Percentiles rank a stretch among this genome's conserved stretches.
phyloP scores from a whole-genome alignment of 257 asterid species.

The Phtheirospermum japonicum region DNA sequence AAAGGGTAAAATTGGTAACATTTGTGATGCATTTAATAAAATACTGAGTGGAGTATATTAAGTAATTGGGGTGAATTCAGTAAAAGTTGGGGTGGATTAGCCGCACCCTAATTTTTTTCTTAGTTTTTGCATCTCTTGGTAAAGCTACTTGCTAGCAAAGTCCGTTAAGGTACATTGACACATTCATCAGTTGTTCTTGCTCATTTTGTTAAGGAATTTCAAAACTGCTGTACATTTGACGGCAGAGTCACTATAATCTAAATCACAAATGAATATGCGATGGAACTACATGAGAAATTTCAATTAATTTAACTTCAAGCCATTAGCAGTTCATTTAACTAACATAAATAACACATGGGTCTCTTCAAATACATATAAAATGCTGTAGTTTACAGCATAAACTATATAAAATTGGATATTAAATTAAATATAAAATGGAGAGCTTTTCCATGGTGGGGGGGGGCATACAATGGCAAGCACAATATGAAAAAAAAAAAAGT shows the following conservation, averaged over 20 bases:
- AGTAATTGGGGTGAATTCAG: no score
- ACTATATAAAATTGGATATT: neutral
- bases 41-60: no score
- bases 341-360: no score
- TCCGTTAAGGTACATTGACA: neutral
- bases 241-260: neutral
- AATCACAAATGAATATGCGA: slow-evolving; percentile 3
- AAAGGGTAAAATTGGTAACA: no score
- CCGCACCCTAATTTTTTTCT: no score
- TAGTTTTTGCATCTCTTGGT: neutral
- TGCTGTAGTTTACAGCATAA: neutral
- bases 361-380: no score
- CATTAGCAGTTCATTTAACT: no score
- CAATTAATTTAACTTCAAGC: slow-evolving; percentile 4
- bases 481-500: neutral
- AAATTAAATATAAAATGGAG: neutral
- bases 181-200: neutral
- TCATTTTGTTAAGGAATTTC: neutral
- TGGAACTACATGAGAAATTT: neutral
- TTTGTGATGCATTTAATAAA: no score
- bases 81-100: no score
- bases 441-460: neutral
- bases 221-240: neutral
- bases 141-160: neutral
- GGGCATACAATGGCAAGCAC: no score